Evolutionary conservation across 1,284 basidiomycete species (phyloP).

Genomic region (Malassezia nana): DNA sequence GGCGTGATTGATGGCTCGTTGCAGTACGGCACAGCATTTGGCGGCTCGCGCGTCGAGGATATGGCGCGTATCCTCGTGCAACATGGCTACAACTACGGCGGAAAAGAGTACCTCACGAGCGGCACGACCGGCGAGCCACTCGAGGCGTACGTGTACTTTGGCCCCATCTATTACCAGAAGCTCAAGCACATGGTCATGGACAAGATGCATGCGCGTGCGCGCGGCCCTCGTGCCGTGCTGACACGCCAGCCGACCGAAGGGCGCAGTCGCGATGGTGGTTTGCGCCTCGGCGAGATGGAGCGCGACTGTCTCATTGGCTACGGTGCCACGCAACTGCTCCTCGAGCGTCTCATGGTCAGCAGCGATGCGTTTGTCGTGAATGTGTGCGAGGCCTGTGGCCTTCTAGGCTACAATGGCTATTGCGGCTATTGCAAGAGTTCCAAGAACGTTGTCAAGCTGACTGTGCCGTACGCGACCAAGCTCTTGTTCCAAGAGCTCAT

Average conservation of each 20-base stretch:
- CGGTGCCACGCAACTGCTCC: constrained; percentile 75
- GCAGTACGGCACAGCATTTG: constrained; percentile 88
- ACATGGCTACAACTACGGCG: constrained; percentile 88
- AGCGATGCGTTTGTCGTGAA: constrained; percentile 92
- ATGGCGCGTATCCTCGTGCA: constrained; percentile 93
- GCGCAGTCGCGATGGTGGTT: constrained; percentile 88
- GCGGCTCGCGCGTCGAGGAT: constrained; percentile 97
- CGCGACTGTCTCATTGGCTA: constrained; percentile 62
- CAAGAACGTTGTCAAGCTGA: constrained; percentile 87
- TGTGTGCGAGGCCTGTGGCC: constrained; percentile 78
- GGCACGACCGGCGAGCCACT: constrained; percentile 94
- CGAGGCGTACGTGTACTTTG: constrained; percentile 96
- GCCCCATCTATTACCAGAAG: constrained; percentile 85
- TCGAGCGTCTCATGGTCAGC: constrained; percentile 87
- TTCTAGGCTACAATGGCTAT: constrained; percentile 73
- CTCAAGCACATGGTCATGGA: constrained; percentile 67
- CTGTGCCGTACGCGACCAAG: constrained; percentile 97
- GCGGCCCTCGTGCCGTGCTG: constrained; percentile 88
- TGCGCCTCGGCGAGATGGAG: constrained; percentile 98
- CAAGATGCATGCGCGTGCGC: constrained; percentile 85
- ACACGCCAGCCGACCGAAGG: constrained; percentile 98
- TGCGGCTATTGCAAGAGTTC: constrained; percentile 70
- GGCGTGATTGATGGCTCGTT: constrained; percentile 77
- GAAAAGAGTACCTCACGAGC: constrained; percentile 95
- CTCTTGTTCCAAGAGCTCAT: constrained; percentile 87